These are phyloP conservation scores for Nissolia schottii DNA, from an alignment of 306 rosid genomes.

Conservation along the genomic window DNA sequence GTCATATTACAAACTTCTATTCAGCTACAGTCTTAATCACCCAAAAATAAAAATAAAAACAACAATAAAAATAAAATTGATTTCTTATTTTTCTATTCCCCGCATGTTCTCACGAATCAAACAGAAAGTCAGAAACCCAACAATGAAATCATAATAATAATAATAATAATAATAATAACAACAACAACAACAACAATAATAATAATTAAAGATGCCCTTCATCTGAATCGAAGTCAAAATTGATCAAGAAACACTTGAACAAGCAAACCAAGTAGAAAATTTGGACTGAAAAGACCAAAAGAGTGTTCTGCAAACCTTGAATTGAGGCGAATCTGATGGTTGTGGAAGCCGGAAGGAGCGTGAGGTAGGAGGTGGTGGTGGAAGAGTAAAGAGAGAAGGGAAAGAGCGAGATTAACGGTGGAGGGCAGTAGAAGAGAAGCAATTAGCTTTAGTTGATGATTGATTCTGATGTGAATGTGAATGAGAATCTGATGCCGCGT, in stretches of 20 bases:
- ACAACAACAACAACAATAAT: neutral
- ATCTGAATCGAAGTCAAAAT: slow-evolving; percentile 24
- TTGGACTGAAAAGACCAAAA: neutral
- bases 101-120: slow-evolving; percentile 29
- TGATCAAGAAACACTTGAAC: neutral
- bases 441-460: neutral
- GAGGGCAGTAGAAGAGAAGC: slow-evolving; percentile 28
- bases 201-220: neutral
- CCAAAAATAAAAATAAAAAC: too few species aligned
- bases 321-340: slow-evolving; percentile 36
- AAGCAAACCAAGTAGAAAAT: neutral
- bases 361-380: slow-evolving; percentile 12
- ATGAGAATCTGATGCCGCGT: neutral
- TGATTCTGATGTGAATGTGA: slow-evolving; percentile 18
- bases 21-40: too few species aligned
- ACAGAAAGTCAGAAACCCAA: slow-evolving; percentile 18
- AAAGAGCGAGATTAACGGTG: slow-evolving; percentile 30
- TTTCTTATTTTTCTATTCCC: too few species aligned
- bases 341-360: too few species aligned
- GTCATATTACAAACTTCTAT: too few species aligned
- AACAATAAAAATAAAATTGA: too few species aligned
- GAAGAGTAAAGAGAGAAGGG: slow-evolving; percentile 15
- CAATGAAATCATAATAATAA: too few species aligned
- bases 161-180: too few species aligned
- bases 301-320: slow-evolving; percentile 23